phyloP scores from a whole-genome alignment of 805 yeast genomes.

The Sugiyamaella marilandica region DNA sequence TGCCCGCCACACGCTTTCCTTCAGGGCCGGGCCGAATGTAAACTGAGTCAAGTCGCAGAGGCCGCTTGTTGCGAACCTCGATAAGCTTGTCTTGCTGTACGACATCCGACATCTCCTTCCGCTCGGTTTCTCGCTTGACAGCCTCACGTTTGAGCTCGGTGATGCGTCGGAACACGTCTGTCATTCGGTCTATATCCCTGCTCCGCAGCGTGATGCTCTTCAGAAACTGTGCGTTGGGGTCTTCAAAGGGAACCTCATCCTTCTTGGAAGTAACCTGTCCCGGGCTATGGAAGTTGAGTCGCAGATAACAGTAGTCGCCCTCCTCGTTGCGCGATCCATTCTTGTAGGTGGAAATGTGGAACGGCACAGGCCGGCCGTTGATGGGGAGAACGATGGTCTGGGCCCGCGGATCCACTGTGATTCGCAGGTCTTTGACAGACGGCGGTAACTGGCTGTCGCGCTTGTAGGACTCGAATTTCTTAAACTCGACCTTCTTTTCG shows the following conservation, averaged over 20 bases:
- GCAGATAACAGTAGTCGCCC: slow-evolving; percentile 86
- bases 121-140: slow-evolving; percentile 83
- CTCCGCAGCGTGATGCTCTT: slow-evolving; percentile 85
- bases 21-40: slow-evolving; percentile 95
- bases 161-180: slow-evolving; percentile 83
- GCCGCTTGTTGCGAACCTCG: slow-evolving; percentile 78
- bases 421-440: slow-evolving; percentile 73
- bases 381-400: slow-evolving; percentile 90
- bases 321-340: slow-evolving; percentile 94
- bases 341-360: slow-evolving; percentile 90
- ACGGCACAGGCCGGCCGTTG: slow-evolving; percentile 95
- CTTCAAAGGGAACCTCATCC: slow-evolving; percentile 87
- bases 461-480: slow-evolving; percentile 88
- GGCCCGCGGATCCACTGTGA: slow-evolving; percentile 80
- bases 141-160: slow-evolving; percentile 90
- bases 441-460: slow-evolving; percentile 89
- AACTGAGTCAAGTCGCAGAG: slow-evolving; percentile 80
- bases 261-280: slow-evolving; percentile 63
- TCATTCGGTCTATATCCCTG: slow-evolving; percentile 84
- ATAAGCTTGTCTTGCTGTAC: slow-evolving; percentile 84
- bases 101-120: slow-evolving; percentile 88
- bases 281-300: slow-evolving; percentile 90
- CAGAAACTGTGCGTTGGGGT: slow-evolving; percentile 79
- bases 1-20: slow-evolving; percentile 91
- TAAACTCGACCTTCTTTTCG: slow-evolving; percentile 63